phyloP scores from a whole-genome alignment of 345 rosid species.

The Mangifera indica region DNA sequence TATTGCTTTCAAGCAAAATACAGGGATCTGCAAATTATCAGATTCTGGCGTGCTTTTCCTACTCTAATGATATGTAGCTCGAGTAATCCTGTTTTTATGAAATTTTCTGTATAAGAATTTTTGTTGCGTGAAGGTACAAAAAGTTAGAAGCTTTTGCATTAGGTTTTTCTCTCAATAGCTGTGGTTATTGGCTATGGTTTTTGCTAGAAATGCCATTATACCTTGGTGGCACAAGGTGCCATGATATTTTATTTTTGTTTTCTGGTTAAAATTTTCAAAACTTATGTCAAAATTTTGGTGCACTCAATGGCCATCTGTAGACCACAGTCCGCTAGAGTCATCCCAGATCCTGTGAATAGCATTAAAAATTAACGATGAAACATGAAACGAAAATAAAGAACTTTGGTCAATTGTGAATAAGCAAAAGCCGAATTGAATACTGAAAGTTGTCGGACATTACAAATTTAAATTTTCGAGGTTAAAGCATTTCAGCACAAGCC shows the following conservation, averaged over 20 bases:
- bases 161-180: background rate
- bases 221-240: no score
- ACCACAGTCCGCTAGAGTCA: no score
- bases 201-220: no score
- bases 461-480: background rate
- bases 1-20: conserved; percentile 2
- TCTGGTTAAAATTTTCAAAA: no score
- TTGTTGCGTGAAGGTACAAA: background rate
- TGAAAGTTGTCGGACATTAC: background rate
- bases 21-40: background rate
- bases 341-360: no score
- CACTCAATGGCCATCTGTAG: no score
- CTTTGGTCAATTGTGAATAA: background rate
- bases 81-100: background rate
- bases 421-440: background rate
- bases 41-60: background rate
- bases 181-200: no score
- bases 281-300: no score
- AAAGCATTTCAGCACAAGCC: background rate
- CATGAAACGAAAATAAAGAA: background rate
- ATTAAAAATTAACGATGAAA: background rate
- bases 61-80: background rate
- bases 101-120: conserved; percentile 8
- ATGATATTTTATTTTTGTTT: no score
- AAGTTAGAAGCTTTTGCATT: no score